A percentile compares a stretch with the other conserved stretches of the same genome.
Conservation (phyloP, 768 basidiomycete species). For the Crepidotus variabilis region DNA sequence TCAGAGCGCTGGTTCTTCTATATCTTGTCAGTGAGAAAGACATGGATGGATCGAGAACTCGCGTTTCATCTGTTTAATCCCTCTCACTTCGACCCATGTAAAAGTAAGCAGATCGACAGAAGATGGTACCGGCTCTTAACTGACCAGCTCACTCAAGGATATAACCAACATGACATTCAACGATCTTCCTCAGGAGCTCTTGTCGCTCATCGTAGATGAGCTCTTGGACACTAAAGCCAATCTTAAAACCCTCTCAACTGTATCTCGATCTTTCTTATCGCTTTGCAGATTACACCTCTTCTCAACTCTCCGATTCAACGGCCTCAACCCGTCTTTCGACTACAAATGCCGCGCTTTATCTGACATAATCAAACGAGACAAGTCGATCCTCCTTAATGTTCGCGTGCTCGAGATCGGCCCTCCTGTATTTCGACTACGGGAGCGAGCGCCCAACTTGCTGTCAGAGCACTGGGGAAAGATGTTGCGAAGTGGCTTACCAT, state of each 20-base stretch:
- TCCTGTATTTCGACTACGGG: constrained; percentile 9
- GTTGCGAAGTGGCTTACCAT: constrained; percentile 2
- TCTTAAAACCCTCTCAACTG: constrained; percentile 6
- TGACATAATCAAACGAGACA: constrained; percentile 1
- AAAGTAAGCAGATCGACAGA: too few species aligned
- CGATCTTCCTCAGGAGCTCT: constrained; percentile 7
- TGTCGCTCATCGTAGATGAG: constrained; percentile 9
- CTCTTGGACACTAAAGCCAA: not conserved
- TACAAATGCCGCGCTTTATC: constrained; percentile 10
- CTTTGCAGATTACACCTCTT: constrained; percentile 13
- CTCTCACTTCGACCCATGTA: too few species aligned
- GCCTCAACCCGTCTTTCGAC: constrained; percentile 10
- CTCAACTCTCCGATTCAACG: constrained; percentile 9
- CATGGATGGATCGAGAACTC: too few species aligned
- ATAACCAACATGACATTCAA: constrained; percentile 3
- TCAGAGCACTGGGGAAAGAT: constrained; percentile 7
- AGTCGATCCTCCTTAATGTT: constrained; percentile 6
- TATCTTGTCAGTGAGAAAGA: not conserved
- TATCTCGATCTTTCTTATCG: constrained; percentile 10
- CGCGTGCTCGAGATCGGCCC: constrained; percentile 12
- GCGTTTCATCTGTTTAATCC: too few species aligned
- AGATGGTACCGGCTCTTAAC: too few species aligned
- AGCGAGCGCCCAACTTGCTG: not conserved
- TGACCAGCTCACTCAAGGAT: too few species aligned
- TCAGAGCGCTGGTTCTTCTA: not conserved